These are phyloP conservation scores for Elongisporangium prolatum DNA, from an alignment of 352 stramenopile genomes.

Conservation along the genomic window DNA sequence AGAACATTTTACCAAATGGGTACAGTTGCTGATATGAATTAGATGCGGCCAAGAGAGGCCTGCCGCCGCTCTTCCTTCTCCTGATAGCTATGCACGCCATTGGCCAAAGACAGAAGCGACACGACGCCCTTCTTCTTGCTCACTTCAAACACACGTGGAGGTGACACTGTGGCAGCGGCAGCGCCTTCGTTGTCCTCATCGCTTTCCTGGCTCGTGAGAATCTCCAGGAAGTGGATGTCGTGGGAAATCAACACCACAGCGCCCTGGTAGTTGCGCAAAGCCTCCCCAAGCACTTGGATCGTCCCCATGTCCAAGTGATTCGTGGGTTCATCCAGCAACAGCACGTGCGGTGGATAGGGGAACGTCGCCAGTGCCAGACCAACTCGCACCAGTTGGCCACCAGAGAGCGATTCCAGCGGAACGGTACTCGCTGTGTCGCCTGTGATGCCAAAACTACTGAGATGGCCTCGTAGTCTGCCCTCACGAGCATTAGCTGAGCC, in stretches of 20 bases:
- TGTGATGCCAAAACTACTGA: conserved; percentile 45
- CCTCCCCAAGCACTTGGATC: conserved; percentile 69
- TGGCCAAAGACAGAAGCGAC: conserved; percentile 20
- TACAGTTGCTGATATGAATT: conserved; percentile 4
- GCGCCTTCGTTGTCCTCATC: conserved; percentile 12
- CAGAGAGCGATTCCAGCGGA: conserved; percentile 34
- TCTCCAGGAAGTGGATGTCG: conserved; percentile 52
- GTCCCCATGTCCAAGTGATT: conserved; percentile 92
- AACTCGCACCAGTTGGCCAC: conserved; percentile 46
- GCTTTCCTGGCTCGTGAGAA: conserved; percentile 25
- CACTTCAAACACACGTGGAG: conserved; percentile 40
- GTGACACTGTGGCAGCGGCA: neutral
- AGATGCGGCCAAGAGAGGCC: conserved; percentile 35
- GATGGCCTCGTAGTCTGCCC: conserved; percentile 33
- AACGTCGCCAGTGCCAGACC: conserved; percentile 47
- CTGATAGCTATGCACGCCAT: conserved; percentile 29
- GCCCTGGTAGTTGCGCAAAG: conserved; percentile 46
- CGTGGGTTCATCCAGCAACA: conserved; percentile 91
- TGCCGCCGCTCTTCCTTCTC: conserved; percentile 39
- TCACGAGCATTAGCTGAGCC: conserved; percentile 14
- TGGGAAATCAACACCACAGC: conserved; percentile 63
- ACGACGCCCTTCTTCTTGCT: conserved; percentile 46
- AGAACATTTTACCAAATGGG: neutral
- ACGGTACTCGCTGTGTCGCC: conserved; percentile 25
- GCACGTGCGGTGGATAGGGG: conserved; percentile 87